Evolutionary conservation across 805 yeast species (phyloP).

Genomic region (Isabelozyma pseudorhagii): DNA sequence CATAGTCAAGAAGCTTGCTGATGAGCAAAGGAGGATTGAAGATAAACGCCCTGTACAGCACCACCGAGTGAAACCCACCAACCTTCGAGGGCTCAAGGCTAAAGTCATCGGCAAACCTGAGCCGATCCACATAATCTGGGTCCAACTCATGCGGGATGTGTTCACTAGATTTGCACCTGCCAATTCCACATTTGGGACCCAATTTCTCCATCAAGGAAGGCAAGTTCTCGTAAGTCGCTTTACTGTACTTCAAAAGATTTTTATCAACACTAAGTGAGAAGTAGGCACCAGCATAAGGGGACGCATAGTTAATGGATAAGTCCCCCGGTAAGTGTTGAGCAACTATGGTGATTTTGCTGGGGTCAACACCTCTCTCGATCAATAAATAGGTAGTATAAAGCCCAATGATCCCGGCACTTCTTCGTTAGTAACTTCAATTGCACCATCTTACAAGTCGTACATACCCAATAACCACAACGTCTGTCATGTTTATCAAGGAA

Average conservation of each 20-base stretch:
- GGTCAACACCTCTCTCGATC: constrained; percentile 11
- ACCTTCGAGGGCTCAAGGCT: neutral
- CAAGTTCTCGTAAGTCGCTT: constrained; percentile 8
- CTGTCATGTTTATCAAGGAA: constrained; percentile 3
- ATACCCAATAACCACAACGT: constrained; percentile 10
- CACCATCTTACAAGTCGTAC: neutral
- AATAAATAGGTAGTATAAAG: constrained; percentile 9
- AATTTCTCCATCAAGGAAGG: constrained; percentile 2
- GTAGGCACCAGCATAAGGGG: constrained; percentile 27
- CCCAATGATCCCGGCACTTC: constrained; percentile 8
- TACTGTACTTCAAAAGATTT: constrained; percentile 2
- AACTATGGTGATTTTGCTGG: constrained; percentile 8
- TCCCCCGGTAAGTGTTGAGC: constrained; percentile 25
- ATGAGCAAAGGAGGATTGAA: constrained; percentile 21
- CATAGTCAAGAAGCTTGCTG: constrained; percentile 6
- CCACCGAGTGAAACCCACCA: neutral
- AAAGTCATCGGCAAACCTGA: constrained; percentile 4
- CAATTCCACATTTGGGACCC: constrained; percentile 3
- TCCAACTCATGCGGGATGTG: constrained; percentile 2
- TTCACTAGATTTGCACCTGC: constrained; percentile 3
- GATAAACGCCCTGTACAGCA: constrained; percentile 8
- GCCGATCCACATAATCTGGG: constrained; percentile 1
- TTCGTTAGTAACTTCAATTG: neutral
- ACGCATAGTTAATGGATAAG: constrained; percentile 18
- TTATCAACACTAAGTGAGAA: constrained; percentile 26